phyloP scores from a whole-genome alignment of 2,329 filamentous ascomycete genomes.

The Fusarium guadeloupense region DNA sequence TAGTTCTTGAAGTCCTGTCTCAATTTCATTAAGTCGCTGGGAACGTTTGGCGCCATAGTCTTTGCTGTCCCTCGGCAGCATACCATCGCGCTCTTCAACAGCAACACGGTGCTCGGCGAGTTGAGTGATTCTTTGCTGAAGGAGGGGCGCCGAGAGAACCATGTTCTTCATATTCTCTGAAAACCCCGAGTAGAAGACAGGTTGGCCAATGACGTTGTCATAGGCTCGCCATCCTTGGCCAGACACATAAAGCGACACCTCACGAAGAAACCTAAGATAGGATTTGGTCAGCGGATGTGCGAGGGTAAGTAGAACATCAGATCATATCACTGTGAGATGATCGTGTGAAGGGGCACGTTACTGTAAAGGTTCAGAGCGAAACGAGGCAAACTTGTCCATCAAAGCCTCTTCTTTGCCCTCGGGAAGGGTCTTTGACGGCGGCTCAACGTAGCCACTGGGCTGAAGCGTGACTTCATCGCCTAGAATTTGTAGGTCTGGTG shows the following conservation, averaged over 20 bases:
- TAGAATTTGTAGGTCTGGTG: constrained; percentile 81
- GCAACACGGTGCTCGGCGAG: constrained; percentile 78
- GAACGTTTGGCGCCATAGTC: constrained; percentile 61
- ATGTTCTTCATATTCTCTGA: constrained; percentile 85
- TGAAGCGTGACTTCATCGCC: constrained; percentile 79
- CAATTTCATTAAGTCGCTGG: constrained; percentile 70
- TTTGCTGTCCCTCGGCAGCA: constrained; percentile 66
- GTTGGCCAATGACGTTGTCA: constrained; percentile 88
- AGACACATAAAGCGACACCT: constrained; percentile 91
- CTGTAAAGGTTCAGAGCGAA: constrained; percentile 75
- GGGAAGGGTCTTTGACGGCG: constrained; percentile 51
- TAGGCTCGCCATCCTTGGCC: constrained; percentile 96
- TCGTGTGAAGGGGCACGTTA: constrained; percentile 45
- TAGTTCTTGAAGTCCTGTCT: constrained; percentile 78
- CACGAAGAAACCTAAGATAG: constrained; percentile 79
- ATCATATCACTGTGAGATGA: neutral
- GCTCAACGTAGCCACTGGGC: constrained; percentile 73
- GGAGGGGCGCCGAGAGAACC: constrained; percentile 78
- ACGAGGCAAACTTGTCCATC: constrained; percentile 86
- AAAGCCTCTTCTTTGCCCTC: constrained; percentile 72
- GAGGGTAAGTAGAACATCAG: neutral
- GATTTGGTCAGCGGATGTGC: constrained; percentile 15
- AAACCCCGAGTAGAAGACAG: constrained; percentile 92
- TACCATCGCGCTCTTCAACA: constrained; percentile 80
- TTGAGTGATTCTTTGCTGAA: constrained; percentile 78